Base-by-base conservation (phyloP, 768 basidiomycete genomes). In the Dacryopinax primogenitus region DNA sequence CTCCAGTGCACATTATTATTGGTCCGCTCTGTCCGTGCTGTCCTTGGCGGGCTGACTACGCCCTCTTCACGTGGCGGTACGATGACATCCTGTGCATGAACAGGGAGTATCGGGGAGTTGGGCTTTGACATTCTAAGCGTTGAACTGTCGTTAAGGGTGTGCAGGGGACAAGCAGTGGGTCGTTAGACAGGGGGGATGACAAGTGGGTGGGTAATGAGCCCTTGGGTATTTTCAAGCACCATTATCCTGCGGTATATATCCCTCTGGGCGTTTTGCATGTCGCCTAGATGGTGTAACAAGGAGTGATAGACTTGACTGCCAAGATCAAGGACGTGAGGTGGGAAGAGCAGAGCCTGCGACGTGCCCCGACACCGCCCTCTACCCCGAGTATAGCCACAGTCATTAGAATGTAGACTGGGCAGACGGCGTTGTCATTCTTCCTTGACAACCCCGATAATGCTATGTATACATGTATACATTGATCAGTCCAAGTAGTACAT, bases 391-490 rank as follows among this genome's bases (percentile, higher is more conserved):
- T 58, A 3, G 51, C 51, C 51, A 58, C 51, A 58, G 51, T 30
- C 26, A 58, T 58, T 44, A 44, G 7, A 44, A 44, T 44, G 41
- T 23, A 44, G 41, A 44, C 41, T 44, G 41, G n/a, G 23, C 41
- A 18, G 4, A 15, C 3, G 41, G 6, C 41, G 41, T 44, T 44
- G 41, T 44, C 41, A 44, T 15, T 23, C 6, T 18, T 44, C 7
- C 41, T 18, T 44, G 51, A 58, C 51, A 58, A 58, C 51, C 26
- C 51, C 13, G 51, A 58, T 21, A 58, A 58, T 58, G 51, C 51
- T 23, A 26, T 58, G 51, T 58, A 28, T 32, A 13, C 15, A 6
- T 30, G 30, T 44, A 58, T 39, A n/a, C 37, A 39, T 39, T n/a
- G 37, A n/a, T 44, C 41, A 44, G 41, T 18, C 51, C 51, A n/a